These are phyloP conservation scores for Aspergillus phoenicis DNA, from an alignment of 2,329 filamentous ascomycete genomes.

Conservation along the genomic window DNA sequence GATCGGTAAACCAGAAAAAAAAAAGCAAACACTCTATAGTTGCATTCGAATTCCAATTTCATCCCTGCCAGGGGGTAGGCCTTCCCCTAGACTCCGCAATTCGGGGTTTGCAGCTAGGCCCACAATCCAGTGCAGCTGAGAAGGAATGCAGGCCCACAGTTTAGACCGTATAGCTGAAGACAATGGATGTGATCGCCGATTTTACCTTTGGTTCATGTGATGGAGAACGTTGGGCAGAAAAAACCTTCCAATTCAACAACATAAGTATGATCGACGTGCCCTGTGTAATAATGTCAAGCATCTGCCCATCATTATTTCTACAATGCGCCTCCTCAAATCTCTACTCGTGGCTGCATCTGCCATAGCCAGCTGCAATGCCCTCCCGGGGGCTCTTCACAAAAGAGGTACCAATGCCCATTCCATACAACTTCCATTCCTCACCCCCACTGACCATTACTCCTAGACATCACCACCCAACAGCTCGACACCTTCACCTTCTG, in stretches of 20 bases:
- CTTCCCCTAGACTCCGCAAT: too few relatives aligned
- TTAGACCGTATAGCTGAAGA: too few relatives aligned
- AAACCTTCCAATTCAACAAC: background rate
- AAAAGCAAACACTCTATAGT: too few relatives aligned
- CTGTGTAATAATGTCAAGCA: background rate
- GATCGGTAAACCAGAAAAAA: too few relatives aligned
- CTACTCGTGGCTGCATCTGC: background rate
- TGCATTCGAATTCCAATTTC: too few relatives aligned
- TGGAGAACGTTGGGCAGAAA: background rate
- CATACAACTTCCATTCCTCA: background rate
- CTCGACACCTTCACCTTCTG: constrained; percentile 44
- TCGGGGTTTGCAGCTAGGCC: too few relatives aligned
- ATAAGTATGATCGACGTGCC: background rate
- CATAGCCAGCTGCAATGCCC: background rate
- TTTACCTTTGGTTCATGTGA: background rate
- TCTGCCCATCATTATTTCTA: background rate
- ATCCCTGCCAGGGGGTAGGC: too few relatives aligned
- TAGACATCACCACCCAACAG: background rate
- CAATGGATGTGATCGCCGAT: background rate
- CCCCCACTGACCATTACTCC: background rate
- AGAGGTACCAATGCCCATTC: background rate
- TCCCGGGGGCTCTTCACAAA: background rate
- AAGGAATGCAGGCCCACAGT: too few relatives aligned
- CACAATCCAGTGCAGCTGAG: too few relatives aligned
- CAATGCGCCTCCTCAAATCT: background rate